Percentiles rank a stretch among this genome's conserved stretches.
Conservation (phyloP, 2,329 filamentous ascomycete species). For the Chlorencoelia australis region DNA sequence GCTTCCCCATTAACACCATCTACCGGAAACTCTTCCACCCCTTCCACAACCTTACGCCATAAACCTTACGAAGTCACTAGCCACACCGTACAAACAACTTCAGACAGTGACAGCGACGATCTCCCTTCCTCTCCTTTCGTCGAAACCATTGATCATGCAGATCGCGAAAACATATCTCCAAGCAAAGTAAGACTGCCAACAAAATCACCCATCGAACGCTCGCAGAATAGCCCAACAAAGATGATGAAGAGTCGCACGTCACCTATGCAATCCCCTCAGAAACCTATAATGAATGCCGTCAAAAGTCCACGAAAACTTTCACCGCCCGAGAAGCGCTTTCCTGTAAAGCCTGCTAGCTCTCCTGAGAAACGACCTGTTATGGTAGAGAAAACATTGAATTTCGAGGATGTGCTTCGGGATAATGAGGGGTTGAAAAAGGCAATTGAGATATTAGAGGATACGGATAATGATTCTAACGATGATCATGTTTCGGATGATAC, state of each 20-base stretch:
- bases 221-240: conserved; percentile 20
- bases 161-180: conserved; percentile 24
- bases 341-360: conserved; percentile 39
- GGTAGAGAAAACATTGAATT: conserved; percentile 17
- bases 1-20: too few species aligned
- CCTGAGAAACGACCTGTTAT: conserved; percentile 26
- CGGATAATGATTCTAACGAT: conserved; percentile 23
- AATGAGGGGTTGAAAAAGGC: conserved; percentile 48
- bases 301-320: conserved; percentile 38
- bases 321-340: conserved; percentile 48
- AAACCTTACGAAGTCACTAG: conserved; percentile 21
- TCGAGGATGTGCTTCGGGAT: conserved; percentile 44
- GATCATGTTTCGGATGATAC: conserved; percentile 21
- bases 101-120: conserved; percentile 18
- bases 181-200: conserved; percentile 16
- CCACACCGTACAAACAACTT: conserved; percentile 15
- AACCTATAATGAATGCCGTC: conserved; percentile 11
- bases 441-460: conserved; percentile 53
- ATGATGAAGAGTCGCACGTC: conserved; percentile 23
- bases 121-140: conserved; percentile 25
- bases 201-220: conserved; percentile 20
- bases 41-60: too few species aligned
- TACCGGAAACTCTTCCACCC: too few species aligned
- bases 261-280: conserved; percentile 14
- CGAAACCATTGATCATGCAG: conserved; percentile 15